Evolutionary conservation across 1,284 basidiomycete species (phyloP).

Genomic region (Rhodofomes roseus): DNA sequence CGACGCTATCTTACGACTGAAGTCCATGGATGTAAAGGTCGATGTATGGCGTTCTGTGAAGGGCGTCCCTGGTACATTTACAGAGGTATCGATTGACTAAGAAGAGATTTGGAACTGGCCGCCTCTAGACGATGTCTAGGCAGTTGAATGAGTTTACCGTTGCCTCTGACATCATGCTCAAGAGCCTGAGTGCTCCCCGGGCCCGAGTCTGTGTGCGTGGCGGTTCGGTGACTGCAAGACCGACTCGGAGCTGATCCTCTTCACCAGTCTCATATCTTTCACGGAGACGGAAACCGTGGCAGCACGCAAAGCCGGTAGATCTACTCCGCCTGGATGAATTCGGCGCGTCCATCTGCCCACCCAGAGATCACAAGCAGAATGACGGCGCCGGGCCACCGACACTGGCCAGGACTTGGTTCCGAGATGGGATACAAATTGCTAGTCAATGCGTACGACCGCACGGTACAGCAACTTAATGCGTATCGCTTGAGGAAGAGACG

Average conservation of each 20-base stretch:
- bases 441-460: neutral
- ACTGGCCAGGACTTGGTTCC: slow-evolving; percentile 44
- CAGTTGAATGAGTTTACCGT: too few species aligned
- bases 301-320: slow-evolving; percentile 80
- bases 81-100: too few species aligned
- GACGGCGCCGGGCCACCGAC: neutral
- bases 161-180: too few species aligned
- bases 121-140: too few species aligned
- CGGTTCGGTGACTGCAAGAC: too few species aligned
- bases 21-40: neutral
- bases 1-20: too few species aligned
- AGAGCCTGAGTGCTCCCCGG: too few species aligned
- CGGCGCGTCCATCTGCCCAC: slow-evolving; percentile 50
- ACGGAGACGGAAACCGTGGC: slow-evolving; percentile 93
- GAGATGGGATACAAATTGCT: slow-evolving; percentile 75
- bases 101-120: too few species aligned
- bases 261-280: slow-evolving; percentile 67
- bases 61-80: too few species aligned
- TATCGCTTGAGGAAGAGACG: neutral
- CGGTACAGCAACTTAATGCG: neutral
- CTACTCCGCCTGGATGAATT: slow-evolving; percentile 70
- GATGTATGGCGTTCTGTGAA: too few species aligned
- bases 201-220: too few species aligned
- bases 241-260: too few species aligned
- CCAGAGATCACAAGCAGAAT: neutral